These are phyloP conservation scores for Populus simonii DNA, from an alignment of 345 rosid species.

Conservation along the genomic window DNA sequence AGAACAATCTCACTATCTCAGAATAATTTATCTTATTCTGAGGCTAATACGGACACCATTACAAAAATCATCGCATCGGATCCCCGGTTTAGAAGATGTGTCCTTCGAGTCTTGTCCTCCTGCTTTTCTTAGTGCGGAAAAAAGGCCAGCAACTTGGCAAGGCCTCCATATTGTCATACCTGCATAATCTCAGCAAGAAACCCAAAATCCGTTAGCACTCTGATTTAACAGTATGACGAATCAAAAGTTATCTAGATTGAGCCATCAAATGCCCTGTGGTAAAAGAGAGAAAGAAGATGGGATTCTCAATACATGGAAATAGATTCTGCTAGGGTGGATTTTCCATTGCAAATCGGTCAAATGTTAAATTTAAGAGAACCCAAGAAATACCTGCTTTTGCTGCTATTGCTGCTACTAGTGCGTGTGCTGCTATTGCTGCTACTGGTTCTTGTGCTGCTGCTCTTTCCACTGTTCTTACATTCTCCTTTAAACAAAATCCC, in stretches of 20 bases:
- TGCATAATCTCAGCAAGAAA: constrained; percentile 4
- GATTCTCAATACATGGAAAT: not conserved
- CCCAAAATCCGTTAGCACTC: not conserved
- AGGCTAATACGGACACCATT: not conserved
- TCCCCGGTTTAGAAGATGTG: constrained; percentile 20
- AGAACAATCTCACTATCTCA: not conserved
- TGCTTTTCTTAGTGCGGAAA: constrained; percentile 18
- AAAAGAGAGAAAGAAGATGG: not conserved
- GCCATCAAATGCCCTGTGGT: no score
- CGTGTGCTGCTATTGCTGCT: constrained; percentile 8
- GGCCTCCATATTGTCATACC: constrained; percentile 1
- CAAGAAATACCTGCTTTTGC: constrained; percentile 32
- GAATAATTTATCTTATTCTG: not conserved
- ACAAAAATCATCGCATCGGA: not conserved
- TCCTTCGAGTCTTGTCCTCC: constrained; percentile 8
- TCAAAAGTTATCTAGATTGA: no score
- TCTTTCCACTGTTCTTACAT: constrained; percentile 5
- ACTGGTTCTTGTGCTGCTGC: constrained; percentile 6
- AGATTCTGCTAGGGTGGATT: not conserved
- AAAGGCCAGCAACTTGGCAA: constrained; percentile 38
- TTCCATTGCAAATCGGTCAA: not conserved
- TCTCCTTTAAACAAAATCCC: constrained; percentile 7
- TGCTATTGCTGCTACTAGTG: constrained; percentile 5
- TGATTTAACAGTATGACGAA: not conserved
- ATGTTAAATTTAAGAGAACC: not conserved